Evolutionary conservation across 202 grass and related monocot genomes (phyloP).

Genomic region (Carex arenaria): DNA sequence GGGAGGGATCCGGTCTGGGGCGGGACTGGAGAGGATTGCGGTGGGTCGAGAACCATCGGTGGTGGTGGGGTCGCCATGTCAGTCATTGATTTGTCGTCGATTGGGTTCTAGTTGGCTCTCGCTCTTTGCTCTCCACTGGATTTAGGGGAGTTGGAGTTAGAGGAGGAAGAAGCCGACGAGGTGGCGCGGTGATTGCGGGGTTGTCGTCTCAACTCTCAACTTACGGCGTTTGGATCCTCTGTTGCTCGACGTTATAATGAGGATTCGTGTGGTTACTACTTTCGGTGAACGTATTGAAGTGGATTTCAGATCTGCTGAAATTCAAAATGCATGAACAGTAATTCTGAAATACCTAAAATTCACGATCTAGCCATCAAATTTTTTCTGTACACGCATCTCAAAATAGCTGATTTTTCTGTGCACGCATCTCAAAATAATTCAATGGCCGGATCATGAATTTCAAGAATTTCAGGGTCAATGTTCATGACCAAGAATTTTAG

Average conservation of each 20-base stretch:
- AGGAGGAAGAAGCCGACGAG: not conserved
- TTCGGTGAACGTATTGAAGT: not conserved
- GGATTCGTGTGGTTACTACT: not conserved
- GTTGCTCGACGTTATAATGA: not conserved
- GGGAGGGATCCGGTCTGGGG: not conserved
- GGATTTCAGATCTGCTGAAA: no score
- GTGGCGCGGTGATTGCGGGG: not conserved
- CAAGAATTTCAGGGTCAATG: no score
- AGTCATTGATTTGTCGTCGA: not conserved
- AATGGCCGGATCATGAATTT: no score
- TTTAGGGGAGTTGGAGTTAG: slow-evolving; percentile 26
- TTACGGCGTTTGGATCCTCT: slow-evolving; percentile 1
- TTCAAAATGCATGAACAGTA: no score
- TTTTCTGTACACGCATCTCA: no score
- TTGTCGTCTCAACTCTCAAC: not conserved
- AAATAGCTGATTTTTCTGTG: no score
- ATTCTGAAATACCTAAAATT: no score
- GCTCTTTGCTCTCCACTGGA: slow-evolving; percentile 15
- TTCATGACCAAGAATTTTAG: no score
- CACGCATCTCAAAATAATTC: no score
- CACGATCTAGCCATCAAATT: no score
- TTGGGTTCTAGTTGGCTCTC: not conserved
- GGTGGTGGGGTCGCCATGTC: slow-evolving; percentile 11
- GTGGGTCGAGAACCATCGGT: slow-evolving; percentile 43
- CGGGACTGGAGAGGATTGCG: slow-evolving; percentile 18